Evolutionary conservation across 1,139 yeast genomes (phyloP).

Genomic region (Magnusiomyces suaveolens): DNA sequence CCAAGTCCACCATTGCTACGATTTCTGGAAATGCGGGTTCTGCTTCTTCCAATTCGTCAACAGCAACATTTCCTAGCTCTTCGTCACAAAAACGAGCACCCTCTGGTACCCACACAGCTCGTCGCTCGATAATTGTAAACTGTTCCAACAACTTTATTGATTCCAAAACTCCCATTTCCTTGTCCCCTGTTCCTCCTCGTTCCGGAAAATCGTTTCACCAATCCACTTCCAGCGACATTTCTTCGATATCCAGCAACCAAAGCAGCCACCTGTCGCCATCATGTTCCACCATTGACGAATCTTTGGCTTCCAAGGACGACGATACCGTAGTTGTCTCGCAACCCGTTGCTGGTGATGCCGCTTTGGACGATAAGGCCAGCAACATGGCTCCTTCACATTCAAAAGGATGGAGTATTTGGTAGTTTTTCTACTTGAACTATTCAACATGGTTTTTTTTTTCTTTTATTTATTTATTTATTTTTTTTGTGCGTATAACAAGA

Average conservation of each 20-base stretch:
- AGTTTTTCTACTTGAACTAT: too few species aligned
- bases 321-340: background rate
- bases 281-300: background rate
- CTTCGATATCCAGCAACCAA: background rate
- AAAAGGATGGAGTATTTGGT: slow-evolving; percentile 14
- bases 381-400: slow-evolving; percentile 3
- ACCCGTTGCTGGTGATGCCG: too few species aligned
- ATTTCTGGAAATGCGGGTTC: background rate
- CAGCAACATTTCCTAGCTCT: background rate
- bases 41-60: background rate
- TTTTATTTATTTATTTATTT: too few species aligned
- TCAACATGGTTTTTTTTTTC: too few species aligned
- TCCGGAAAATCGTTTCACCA: background rate
- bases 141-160: background rate
- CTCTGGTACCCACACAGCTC: background rate
- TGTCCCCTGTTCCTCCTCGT: background rate
- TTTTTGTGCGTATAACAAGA: too few species aligned
- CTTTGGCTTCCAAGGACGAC: background rate
- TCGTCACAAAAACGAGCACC: background rate
- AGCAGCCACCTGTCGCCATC: background rate
- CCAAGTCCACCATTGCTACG: background rate
- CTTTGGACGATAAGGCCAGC: background rate
- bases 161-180: background rate
- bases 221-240: background rate
- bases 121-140: background rate